These are phyloP conservation scores for Trichoderma sp. DNA, from an alignment of 2,329 filamentous ascomycete species.

Conservation along the genomic window DNA sequence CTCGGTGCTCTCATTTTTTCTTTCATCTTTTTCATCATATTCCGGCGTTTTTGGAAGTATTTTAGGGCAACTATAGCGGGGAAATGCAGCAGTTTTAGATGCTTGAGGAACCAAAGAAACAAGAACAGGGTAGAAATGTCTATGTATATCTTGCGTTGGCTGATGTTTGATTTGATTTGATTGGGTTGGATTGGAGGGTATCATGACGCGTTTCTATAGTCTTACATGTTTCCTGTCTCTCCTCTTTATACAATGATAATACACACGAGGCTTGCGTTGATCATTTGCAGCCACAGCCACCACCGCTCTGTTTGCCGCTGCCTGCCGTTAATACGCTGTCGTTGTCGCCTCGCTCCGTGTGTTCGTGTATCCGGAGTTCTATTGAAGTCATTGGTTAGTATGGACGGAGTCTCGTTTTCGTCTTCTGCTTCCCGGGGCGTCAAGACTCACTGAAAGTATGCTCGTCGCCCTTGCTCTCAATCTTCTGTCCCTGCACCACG, in stretches of 20 bases:
- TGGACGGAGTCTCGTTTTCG: background rate
- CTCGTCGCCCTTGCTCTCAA: constrained; percentile 46
- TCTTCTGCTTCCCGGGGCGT: background rate
- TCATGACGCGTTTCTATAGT: constrained; percentile 30
- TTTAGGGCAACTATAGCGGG: constrained; percentile 31
- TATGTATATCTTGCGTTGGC: constrained; percentile 15
- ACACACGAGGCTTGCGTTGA: constrained; percentile 21
- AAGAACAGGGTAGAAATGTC: background rate
- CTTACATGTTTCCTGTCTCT: constrained; percentile 12
- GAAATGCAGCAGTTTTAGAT: constrained; percentile 6
- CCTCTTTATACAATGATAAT: constrained; percentile 18
- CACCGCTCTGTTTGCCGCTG: constrained; percentile 38
- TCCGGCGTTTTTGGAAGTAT: constrained; percentile 42
- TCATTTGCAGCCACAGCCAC: constrained; percentile 40
- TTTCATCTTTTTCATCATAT: background rate
- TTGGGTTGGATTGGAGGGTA: constrained; percentile 30
- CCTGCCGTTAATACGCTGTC: constrained; percentile 76
- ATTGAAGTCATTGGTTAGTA: background rate
- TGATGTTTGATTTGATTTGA: background rate
- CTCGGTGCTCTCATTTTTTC: too few relatives aligned
- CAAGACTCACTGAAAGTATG: constrained; percentile 63
- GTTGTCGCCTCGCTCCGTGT: constrained; percentile 92
- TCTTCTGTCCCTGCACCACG: constrained; percentile 77
- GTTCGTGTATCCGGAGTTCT: constrained; percentile 87
- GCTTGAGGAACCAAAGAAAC: constrained; percentile 8